Conservation (phyloP, 352 stramenopile genomes). For the Phytophthora crassamura region DNA sequence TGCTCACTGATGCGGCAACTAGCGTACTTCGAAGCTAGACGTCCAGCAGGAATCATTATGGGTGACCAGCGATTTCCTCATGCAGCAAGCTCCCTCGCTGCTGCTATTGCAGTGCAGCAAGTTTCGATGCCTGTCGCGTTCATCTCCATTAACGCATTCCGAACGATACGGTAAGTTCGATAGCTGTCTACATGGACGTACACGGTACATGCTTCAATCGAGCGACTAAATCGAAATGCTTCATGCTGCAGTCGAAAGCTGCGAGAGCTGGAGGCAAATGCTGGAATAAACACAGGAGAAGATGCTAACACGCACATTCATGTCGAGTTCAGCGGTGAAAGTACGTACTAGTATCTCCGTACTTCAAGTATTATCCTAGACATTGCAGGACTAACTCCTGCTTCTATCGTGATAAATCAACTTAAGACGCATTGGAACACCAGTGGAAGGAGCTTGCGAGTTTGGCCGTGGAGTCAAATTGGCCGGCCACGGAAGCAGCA, state of each 20-base stretch:
- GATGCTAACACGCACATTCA: slow-evolving; percentile 51
- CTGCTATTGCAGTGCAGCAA: slow-evolving; percentile 32
- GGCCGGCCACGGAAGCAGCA: slow-evolving; percentile 47
- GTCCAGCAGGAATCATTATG: slow-evolving; percentile 55
- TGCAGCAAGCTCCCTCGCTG: slow-evolving; percentile 21
- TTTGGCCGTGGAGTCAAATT: slow-evolving; percentile 59
- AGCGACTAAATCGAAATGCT: background rate
- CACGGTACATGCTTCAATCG: background rate
- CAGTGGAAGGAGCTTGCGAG: slow-evolving; percentile 68
- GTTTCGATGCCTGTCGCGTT: slow-evolving; percentile 57
- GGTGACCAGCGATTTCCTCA: slow-evolving; percentile 41
- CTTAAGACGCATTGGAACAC: slow-evolving; percentile 60
- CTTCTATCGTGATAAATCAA: background rate
- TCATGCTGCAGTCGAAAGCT: slow-evolving; percentile 29
- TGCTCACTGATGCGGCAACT: slow-evolving; percentile 57
- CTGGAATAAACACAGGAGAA: slow-evolving; percentile 4
- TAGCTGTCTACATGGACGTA: too few species aligned
- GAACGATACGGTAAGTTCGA: slow-evolving; percentile 33
- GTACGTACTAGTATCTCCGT: slow-evolving; percentile 38
- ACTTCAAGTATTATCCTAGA: background rate
- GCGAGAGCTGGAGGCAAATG: slow-evolving; percentile 24
- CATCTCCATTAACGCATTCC: slow-evolving; percentile 45
- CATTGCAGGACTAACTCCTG: background rate
- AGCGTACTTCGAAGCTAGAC: slow-evolving; percentile 44
- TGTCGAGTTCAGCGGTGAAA: slow-evolving; percentile 71